Evolutionary conservation across 495 filamentous ascomycete genomes (phyloP), one percentile per base, ranked within the genome.

Genomic region (Penicillium lividum): DNA sequence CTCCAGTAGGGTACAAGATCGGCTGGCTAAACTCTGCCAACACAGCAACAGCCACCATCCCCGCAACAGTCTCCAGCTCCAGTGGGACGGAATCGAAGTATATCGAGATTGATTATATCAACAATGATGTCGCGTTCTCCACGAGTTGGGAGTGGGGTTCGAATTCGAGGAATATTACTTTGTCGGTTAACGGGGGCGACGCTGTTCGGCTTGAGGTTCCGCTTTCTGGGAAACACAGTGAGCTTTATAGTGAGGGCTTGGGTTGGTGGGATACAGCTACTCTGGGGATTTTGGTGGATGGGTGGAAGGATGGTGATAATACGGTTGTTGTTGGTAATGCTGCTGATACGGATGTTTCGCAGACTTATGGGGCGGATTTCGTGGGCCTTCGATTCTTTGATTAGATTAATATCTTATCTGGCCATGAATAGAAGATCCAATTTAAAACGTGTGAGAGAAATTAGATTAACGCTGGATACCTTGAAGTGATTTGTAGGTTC

Each of bases 211-310:
- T 80, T 33, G 78, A 77, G 38, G 77, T 81, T 0, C 80, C 79
- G 27, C 63, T 84, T 18, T 73, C 71, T 36, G 81, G 80, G 15
- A 66, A 68, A 16, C 76, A 76, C 49, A 77, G 74, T 49, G 77
- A 80, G 59, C 56, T 80, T 9, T 80, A 71, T 52, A 72, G 72
- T 18, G 68, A 68, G 3, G 77, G 76, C 1, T 29, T 66, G 6
- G 77, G 79, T 36, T 83, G 81, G 80, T 76, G 72, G 59, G 79
- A 83, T 71, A 70, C 70, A 0, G 73, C 74, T 3, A 75, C 71
- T 0, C 53, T 83, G 59, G 72, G 70, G 0, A 62, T 82, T 3
- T 62, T 79, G 52, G 61, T 76, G 4, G 68, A 71, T 40, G 80
- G 78, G 0, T 84, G 78, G 63, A 71, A 64, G 22, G 62, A 65